Evolutionary conservation across 2,329 filamentous ascomycete genomes (phyloP).

Genomic region (Xylariaceae sp.): DNA sequence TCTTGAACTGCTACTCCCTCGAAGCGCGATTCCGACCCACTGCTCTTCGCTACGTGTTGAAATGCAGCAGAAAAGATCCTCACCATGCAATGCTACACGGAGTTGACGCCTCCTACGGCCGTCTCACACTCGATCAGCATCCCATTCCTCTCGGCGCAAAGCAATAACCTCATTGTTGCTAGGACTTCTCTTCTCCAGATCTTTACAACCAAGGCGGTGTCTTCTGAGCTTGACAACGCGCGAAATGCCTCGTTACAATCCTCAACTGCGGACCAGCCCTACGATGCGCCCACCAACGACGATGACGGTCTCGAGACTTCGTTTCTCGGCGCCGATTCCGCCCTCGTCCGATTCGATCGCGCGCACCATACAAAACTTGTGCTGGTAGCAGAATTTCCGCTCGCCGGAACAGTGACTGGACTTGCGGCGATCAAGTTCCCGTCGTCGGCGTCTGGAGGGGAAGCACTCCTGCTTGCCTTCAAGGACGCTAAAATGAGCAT

Average conservation of each 20-base stretch:
- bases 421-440: slow-evolving; percentile 72
- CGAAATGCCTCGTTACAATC: slow-evolving; percentile 38
- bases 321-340: slow-evolving; percentile 60
- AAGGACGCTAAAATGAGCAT: slow-evolving; percentile 90
- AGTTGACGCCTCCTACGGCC: slow-evolving; percentile 89
- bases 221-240: slow-evolving; percentile 55
- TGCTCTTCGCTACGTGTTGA: slow-evolving; percentile 19
- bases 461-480: slow-evolving; percentile 77
- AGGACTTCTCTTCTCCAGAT: slow-evolving; percentile 92
- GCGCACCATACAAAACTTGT: slow-evolving; percentile 71
- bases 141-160: slow-evolving; percentile 69
- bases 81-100: slow-evolving; percentile 93
- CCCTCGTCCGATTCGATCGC: slow-evolving; percentile 58
- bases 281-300: slow-evolving; percentile 52
- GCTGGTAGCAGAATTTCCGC: slow-evolving; percentile 75
- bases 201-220: slow-evolving; percentile 68
- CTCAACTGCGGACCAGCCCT: slow-evolving; percentile 43
- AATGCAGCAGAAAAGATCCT: slow-evolving; percentile 26
- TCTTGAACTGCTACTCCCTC: neutral
- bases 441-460: slow-evolving; percentile 72
- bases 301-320: slow-evolving; percentile 63
- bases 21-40: neutral
- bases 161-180: slow-evolving; percentile 83
- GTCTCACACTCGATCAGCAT: slow-evolving; percentile 83
- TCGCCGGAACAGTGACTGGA: slow-evolving; percentile 81